A percentile compares a stretch with the other conserved stretches of the same genome.
Conservation (phyloP, 2,329 filamentous ascomycete genomes). For the Calonectria honghensis region DNA sequence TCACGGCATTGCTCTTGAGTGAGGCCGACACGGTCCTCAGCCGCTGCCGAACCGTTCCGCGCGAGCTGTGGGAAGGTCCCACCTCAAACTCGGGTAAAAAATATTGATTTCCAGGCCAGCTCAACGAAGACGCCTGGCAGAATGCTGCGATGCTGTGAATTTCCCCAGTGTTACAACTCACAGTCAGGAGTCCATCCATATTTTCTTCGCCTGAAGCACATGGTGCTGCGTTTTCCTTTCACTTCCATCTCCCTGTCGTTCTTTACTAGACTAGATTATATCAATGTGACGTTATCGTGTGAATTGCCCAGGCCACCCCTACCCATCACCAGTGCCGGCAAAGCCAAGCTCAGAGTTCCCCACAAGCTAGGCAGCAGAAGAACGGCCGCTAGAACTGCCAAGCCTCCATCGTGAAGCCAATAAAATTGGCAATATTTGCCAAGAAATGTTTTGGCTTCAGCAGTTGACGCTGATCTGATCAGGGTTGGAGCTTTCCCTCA, state of each 20-base stretch:
- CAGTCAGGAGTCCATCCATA: constrained; percentile 13
- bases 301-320: neutral
- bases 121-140: neutral
- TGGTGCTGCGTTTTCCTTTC: no score
- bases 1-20: no score
- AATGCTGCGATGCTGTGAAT: neutral
- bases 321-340: neutral
- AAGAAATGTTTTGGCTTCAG: neutral
- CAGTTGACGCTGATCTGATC: neutral
- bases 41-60: no score
- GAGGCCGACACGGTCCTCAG: no score
- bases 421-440: neutral
- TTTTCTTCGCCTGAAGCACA: neutral
- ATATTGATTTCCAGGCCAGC: neutral
- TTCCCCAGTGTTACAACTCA: constrained; percentile 5
- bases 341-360: neutral
- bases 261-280: no score
- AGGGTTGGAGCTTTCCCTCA: neutral
- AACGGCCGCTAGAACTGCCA: neutral
- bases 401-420: neutral
- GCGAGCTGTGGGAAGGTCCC: no score
- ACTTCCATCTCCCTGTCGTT: no score
- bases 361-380: neutral
- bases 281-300: no score
- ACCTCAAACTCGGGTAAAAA: no score